A percentile compares a stretch with the other conserved stretches of the same genome.
Evolutionary conservation across 192 early-diverging fungal genomes (phyloP).

Genomic region (Coemansia furcata): DNA sequence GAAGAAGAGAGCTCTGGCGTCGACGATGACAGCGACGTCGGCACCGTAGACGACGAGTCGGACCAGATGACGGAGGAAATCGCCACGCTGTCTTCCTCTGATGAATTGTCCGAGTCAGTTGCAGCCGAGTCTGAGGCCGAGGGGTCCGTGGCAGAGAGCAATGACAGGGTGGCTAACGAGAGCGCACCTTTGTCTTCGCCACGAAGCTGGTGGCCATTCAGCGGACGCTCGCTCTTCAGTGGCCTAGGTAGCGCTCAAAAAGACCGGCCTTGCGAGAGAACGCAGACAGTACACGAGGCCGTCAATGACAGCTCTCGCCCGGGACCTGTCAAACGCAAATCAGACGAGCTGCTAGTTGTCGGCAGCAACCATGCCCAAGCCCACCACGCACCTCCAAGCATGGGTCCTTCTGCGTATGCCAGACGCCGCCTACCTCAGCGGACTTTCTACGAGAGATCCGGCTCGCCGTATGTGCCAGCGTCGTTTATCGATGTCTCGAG

Average conservation of each 20-base stretch:
- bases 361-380: not conserved
- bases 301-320: not conserved
- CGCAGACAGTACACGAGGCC: not conserved
- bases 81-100: constrained; percentile 15
- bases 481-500: constrained; percentile 41
- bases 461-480: constrained; percentile 23
- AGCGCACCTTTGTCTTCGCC: constrained; percentile 1
- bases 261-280: not conserved
- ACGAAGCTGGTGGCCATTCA: constrained; percentile 41
- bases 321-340: not conserved
- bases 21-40: not conserved
- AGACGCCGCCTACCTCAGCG: constrained; percentile 16
- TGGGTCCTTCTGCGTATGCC: not conserved
- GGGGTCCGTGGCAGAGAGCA: not conserved
- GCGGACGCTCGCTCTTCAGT: constrained; percentile 19
- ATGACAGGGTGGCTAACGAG: not conserved
- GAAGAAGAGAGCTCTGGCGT: constrained; percentile 1
- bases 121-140: constrained; percentile 2
- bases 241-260: constrained; percentile 4
- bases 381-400: not conserved
- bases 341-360: not conserved
- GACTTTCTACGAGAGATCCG: not conserved
- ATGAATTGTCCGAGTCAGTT: not conserved
- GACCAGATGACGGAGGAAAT: constrained; percentile 35
- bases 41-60: constrained; percentile 13